These are phyloP conservation scores for Yamadazyma buinensis DNA, from an alignment of 1,139 yeast species.

Conservation along the genomic window DNA sequence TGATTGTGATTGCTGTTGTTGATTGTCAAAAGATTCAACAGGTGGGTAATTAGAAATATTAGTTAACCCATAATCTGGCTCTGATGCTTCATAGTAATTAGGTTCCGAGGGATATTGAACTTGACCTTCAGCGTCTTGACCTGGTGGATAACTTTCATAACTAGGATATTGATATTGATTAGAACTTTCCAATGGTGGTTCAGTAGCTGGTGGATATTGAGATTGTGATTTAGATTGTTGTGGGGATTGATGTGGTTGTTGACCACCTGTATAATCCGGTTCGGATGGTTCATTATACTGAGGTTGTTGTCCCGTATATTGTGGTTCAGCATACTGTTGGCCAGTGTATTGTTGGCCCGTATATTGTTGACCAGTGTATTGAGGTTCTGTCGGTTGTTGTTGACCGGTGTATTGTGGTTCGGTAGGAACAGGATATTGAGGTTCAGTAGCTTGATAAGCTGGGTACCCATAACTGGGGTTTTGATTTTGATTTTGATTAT, in stretches of 20 bases:
- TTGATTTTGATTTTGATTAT: background rate
- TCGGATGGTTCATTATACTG: slow-evolving; percentile 1
- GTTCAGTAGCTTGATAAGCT: slow-evolving; percentile 1
- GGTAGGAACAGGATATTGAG: background rate
- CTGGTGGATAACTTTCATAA: background rate
- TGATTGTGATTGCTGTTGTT: too few relatives aligned
- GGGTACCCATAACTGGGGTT: too few relatives aligned
- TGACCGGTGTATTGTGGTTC: slow-evolving; percentile 1
- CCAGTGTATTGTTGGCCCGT: background rate
- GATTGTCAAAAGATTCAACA: slow-evolving; percentile 1
- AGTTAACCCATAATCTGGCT: background rate
- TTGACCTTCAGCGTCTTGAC: slow-evolving; percentile 4
- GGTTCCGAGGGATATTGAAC: background rate
- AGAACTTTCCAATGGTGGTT: background rate
- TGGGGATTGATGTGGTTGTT: slow-evolving; percentile 2
- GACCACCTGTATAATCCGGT: slow-evolving; percentile 2
- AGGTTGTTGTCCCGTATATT: slow-evolving; percentile 3
- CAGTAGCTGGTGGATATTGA: background rate
- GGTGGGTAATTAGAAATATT: slow-evolving; percentile 8
- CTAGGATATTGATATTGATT: slow-evolving; percentile 1
- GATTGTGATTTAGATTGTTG: background rate
- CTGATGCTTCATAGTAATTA: background rate
- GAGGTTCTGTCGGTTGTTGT: background rate
- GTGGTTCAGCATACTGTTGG: background rate
- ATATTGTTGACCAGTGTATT: slow-evolving; percentile 1